Evolutionary conservation across 1,284 basidiomycete species (phyloP).

Genomic region (Boletellus sp.): DNA sequence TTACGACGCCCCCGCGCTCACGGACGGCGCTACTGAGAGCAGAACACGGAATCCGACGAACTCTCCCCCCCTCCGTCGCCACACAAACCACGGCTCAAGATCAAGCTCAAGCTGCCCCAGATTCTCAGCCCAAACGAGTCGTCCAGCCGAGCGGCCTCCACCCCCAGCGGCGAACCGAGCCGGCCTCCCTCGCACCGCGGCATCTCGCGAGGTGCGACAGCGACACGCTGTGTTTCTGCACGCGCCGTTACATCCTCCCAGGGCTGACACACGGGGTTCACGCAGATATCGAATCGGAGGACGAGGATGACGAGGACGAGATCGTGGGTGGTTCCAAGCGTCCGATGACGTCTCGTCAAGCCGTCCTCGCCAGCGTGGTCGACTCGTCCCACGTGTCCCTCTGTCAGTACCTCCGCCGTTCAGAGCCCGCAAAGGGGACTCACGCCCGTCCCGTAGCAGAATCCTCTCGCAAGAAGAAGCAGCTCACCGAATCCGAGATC

Average conservation of each 20-base stretch:
- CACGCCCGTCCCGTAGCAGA: constrained; percentile 33
- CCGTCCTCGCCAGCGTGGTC: constrained; percentile 64
- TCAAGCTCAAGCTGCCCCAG: constrained; percentile 59
- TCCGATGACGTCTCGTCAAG: constrained; percentile 69
- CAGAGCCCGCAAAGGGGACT: too few relatives aligned
- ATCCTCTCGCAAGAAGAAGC: constrained; percentile 66
- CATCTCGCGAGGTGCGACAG: constrained; percentile 28
- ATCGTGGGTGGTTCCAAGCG: constrained; percentile 35
- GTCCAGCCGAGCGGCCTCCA: constrained; percentile 37
- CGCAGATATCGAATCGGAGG: constrained; percentile 52
- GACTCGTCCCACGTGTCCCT: constrained; percentile 62
- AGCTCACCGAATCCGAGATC: constrained; percentile 79
- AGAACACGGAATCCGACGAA: constrained; percentile 36
- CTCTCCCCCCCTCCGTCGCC: constrained; percentile 34
- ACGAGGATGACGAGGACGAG: constrained; percentile 38
- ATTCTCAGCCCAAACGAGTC: constrained; percentile 37
- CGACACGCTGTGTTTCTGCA: too few relatives aligned
- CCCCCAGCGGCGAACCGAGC: constrained; percentile 34
- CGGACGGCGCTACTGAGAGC: constrained; percentile 13
- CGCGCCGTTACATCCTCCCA: too few relatives aligned
- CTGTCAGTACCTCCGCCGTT: not conserved
- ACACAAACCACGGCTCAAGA: constrained; percentile 48
- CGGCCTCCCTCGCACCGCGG: constrained; percentile 29
- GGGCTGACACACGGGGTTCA: too few relatives aligned
- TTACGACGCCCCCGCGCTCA: too few relatives aligned